A percentile compares a stretch with the other conserved stretches of the same genome.
These are phyloP conservation scores for Globisporangium recalcitrans DNA, from an alignment of 352 stramenopile genomes.

Conservation along the genomic window DNA sequence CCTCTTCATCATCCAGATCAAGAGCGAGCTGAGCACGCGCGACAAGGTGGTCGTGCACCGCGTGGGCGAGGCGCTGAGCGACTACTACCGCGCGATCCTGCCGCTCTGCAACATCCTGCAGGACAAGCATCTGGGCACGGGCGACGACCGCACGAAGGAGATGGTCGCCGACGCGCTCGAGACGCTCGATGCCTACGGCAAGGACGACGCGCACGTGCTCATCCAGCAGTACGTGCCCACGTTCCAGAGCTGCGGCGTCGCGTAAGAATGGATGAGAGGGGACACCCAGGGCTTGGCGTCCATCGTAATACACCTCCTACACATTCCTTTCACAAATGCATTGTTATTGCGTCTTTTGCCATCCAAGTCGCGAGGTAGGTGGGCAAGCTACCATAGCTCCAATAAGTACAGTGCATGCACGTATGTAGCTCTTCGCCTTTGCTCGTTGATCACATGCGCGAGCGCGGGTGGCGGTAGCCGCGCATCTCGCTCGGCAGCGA, in stretches of 20 bases:
- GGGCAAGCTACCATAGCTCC: neutral
- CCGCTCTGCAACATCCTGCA: constrained; percentile 82
- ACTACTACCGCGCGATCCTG: constrained; percentile 71
- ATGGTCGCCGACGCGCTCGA: constrained; percentile 65
- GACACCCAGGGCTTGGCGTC: too few species aligned
- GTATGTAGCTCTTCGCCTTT: neutral
- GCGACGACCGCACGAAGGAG: constrained; percentile 48
- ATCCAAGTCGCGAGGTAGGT: neutral
- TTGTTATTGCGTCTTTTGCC: neutral
- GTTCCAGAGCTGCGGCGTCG: constrained; percentile 42
- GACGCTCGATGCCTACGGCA: constrained; percentile 67
- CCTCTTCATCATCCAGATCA: constrained; percentile 33
- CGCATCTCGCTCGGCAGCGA: constrained; percentile 85
- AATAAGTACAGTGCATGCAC: neutral
- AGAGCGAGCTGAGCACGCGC: constrained; percentile 54
- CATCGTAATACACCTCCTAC: too few species aligned
- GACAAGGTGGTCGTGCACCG: constrained; percentile 62
- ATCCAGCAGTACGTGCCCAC: constrained; percentile 78
- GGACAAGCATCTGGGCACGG: constrained; percentile 69
- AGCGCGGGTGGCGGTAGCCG: constrained; percentile 84
- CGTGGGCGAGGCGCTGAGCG: constrained; percentile 53
- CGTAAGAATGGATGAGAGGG: neutral
- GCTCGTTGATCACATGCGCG: constrained; percentile 56
- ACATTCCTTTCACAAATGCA: neutral
- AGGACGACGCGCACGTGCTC: constrained; percentile 53